Base-by-base conservation (phyloP, 208 protist genomes). In the Trypanosoma theileri region DNA sequence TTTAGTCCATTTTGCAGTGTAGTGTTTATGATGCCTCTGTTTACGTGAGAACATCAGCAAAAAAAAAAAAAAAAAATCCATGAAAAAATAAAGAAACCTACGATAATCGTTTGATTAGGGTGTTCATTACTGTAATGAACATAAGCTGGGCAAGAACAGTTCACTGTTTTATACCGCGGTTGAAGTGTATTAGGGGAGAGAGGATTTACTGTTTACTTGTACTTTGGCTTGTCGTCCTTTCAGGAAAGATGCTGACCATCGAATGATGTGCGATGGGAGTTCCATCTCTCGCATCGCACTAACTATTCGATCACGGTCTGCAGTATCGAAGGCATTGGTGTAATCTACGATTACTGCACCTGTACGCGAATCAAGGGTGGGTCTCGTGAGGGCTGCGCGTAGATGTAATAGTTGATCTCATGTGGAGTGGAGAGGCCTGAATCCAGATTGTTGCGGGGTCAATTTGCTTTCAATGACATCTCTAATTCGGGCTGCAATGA, bases 71-170 rank as follows among this genome's bases (percentile, higher is more conserved):
- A n/a, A n/a, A n/a, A n/a, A n/a, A 73, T 0, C 42, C 57, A 46
- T 77, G 72, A 11, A 21, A 19, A 0, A 77, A 28, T 17, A 24
- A 16, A 19, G 55, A 46, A 14, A 73, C 58, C 24, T 31, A 0
- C 4, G 40, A 12, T 16, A 77, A 48, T 16, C 40, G 19, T 26
- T 19, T 4, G 44, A 59, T 52, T n/a, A 73, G 53, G n/a, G 73
- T 55, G 48, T 73, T 59, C 59, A 73, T 54, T 12, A 62, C 66
- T 31, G 73, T 78, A 40, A 68, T 78, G 54, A 73, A 68, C 26
- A 78, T 44, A 0, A 73, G 66, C 0, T 66, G 73, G 19, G 59
- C 66, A 19, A 73, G 63, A 13, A 69, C 58, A 6, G 73, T 73
- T 40, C 66, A 66, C 41, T 73, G 73, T 0, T 66, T 66, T 13